Conservation (phyloP, 306 rosid species). For the Sophora flavescens region DNA sequence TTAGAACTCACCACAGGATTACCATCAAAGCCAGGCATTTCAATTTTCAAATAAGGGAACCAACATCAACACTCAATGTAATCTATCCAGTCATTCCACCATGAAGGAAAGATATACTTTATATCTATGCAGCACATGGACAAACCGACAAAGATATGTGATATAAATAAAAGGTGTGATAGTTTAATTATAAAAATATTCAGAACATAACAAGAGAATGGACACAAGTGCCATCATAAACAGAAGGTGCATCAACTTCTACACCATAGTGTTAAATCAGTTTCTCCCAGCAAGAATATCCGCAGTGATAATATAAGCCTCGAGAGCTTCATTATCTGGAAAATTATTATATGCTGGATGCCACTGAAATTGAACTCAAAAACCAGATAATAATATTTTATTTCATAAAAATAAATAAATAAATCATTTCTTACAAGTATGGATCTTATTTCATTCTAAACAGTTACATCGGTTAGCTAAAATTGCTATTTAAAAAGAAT, state of each 20-base stretch:
- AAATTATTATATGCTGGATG: conserved; percentile 30
- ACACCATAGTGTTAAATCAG: conserved; percentile 12
- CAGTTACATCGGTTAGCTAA: conserved; percentile 19
- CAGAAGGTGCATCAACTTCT: conserved; percentile 6
- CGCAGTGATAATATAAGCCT: conserved; percentile 16
- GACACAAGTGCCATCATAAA: conserved; percentile 19
- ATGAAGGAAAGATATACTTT: not conserved
- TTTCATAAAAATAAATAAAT: conserved; percentile 32
- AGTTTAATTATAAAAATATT: conserved; percentile 26
- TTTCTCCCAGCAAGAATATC: conserved; percentile 13
- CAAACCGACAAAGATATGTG: not conserved
- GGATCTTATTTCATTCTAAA: conserved; percentile 34
- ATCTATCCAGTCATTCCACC: not conserved
- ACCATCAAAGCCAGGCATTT: not conserved
- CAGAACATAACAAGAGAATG: conserved; percentile 20
- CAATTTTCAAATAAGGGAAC: conserved; percentile 5
- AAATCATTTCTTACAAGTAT: conserved; percentile 8
- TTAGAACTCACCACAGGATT: not conserved
- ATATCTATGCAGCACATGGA: conserved; percentile 27
- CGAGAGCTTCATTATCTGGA: conserved; percentile 23
- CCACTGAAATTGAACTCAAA: conserved; percentile 19
- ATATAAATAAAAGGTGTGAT: not conserved
- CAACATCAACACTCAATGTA: conserved; percentile 6
- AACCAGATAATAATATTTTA: not conserved
- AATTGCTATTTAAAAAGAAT: conserved; percentile 29